phyloP scores from a whole-genome alignment of 2,329 filamentous ascomycete species.

The Xylariaceae sp. region DNA sequence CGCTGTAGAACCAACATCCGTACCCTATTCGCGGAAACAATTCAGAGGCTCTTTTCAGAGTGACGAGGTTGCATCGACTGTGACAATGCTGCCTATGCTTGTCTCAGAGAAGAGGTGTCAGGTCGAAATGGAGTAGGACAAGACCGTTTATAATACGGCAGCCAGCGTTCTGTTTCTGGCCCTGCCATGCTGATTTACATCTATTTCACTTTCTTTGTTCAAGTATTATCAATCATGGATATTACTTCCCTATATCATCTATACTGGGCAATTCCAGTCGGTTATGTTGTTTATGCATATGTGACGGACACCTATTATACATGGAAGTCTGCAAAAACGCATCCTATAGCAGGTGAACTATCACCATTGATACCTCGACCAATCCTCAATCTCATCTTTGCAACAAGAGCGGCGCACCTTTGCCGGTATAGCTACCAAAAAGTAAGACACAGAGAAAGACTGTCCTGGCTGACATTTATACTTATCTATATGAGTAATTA shows the following conservation, averaged over 20 bases:
- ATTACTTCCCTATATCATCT: neutral
- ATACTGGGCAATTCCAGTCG: neutral
- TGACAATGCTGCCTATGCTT: no score
- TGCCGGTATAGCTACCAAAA: slow-evolving; percentile 1
- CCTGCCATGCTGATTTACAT: neutral
- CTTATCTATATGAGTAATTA: neutral
- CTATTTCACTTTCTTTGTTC: no score
- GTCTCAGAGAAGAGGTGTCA: no score
- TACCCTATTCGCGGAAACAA: no score
- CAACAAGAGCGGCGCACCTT: neutral
- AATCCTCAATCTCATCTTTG: neutral
- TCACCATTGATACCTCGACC: slow-evolving; percentile 1
- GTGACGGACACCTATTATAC: neutral
- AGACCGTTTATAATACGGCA: no score
- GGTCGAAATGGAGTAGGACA: no score
- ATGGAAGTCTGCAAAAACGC: slow-evolving; percentile 4
- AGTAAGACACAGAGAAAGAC: neutral
- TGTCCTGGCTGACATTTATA: neutral
- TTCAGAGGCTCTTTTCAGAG: no score
- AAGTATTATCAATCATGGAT: no score
- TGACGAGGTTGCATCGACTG: no score
- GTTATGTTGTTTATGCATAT: neutral
- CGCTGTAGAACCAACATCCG: no score
- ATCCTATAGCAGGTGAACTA: neutral
- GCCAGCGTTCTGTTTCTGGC: no score